These are phyloP conservation scores for Phytopythium aichiense DNA, from an alignment of 352 stramenopile genomes.

Conservation along the genomic window DNA sequence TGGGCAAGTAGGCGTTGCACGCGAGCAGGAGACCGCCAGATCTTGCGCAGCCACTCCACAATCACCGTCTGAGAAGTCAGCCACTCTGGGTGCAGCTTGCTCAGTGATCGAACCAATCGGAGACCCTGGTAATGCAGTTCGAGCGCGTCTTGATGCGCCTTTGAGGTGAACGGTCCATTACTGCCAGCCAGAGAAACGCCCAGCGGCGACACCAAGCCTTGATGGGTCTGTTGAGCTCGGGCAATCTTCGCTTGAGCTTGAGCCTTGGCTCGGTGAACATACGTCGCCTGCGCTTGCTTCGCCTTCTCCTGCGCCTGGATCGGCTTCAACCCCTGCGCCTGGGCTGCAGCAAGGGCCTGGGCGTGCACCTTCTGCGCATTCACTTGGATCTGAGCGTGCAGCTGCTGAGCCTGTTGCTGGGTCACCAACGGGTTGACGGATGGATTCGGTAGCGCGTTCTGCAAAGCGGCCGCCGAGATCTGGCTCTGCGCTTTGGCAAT, in stretches of 20 bases:
- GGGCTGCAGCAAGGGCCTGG: slow-evolving; percentile 80
- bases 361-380: slow-evolving; percentile 89
- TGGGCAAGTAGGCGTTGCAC: slow-evolving; percentile 67
- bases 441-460: slow-evolving; percentile 42
- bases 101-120: slow-evolving; percentile 88
- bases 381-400: slow-evolving; percentile 86
- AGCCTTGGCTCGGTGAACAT: slow-evolving; percentile 82
- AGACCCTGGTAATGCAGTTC: slow-evolving; percentile 95
- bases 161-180: slow-evolving; percentile 57
- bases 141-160: slow-evolving; percentile 83
- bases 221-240: slow-evolving; percentile 46
- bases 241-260: slow-evolving; percentile 87
- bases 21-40: slow-evolving; percentile 90
- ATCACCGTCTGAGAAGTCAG: slow-evolving; percentile 85
- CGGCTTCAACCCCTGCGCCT: slow-evolving; percentile 81
- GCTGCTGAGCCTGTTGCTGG: slow-evolving; percentile 81
- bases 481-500: slow-evolving; percentile 86
- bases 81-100: slow-evolving; percentile 87
- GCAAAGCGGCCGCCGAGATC: slow-evolving; percentile 58
- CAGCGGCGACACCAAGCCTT: slow-evolving; percentile 41
- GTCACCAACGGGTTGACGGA: slow-evolving; percentile 52
- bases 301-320: slow-evolving; percentile 87
- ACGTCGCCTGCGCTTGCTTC: slow-evolving; percentile 87
- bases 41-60: slow-evolving; percentile 91
- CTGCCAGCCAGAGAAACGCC: slow-evolving; percentile 5